These are phyloP conservation scores for Jacaranda copaia DNA, from an alignment of 257 asterid genomes.

Conservation along the genomic window DNA sequence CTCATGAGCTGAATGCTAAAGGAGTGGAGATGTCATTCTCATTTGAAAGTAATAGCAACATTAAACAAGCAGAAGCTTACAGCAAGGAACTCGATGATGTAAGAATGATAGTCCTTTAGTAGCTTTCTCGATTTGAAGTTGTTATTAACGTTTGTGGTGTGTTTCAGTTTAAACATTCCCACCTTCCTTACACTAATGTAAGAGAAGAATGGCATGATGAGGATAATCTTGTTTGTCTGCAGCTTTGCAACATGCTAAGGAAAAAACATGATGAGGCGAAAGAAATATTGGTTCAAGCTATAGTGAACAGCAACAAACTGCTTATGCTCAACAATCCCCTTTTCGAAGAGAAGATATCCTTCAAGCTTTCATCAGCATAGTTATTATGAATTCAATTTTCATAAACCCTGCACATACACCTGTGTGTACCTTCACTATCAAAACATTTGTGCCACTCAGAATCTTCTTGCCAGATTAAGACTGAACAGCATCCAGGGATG, in stretches of 20 bases:
- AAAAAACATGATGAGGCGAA: constrained; percentile 86
- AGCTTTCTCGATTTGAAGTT: constrained; percentile 19
- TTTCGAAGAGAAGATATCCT: constrained; percentile 87
- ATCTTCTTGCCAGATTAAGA: constrained; percentile 54
- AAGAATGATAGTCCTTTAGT: constrained; percentile 39
- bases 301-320: constrained; percentile 83
- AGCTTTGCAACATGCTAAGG: constrained; percentile 84
- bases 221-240: constrained; percentile 38
- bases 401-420: neutral
- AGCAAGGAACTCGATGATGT: constrained; percentile 80
- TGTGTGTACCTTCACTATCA: constrained; percentile 55
- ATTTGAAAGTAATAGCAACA: constrained; percentile 54
- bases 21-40: constrained; percentile 54
- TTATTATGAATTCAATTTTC: constrained; percentile 21
- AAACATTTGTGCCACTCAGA: constrained; percentile 68
- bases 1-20: constrained; percentile 43
- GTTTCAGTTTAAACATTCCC: neutral
- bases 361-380: constrained; percentile 27
- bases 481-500: constrained; percentile 38
- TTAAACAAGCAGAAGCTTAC: constrained; percentile 75
- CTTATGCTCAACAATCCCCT: constrained; percentile 81
- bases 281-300: constrained; percentile 70
- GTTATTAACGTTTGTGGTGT: neutral
- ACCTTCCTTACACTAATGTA: neutral
- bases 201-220: constrained; percentile 9